Base-by-base conservation (phyloP, 2,329 filamentous ascomycete genomes). In the Colletotrichum graminicola region DNA sequence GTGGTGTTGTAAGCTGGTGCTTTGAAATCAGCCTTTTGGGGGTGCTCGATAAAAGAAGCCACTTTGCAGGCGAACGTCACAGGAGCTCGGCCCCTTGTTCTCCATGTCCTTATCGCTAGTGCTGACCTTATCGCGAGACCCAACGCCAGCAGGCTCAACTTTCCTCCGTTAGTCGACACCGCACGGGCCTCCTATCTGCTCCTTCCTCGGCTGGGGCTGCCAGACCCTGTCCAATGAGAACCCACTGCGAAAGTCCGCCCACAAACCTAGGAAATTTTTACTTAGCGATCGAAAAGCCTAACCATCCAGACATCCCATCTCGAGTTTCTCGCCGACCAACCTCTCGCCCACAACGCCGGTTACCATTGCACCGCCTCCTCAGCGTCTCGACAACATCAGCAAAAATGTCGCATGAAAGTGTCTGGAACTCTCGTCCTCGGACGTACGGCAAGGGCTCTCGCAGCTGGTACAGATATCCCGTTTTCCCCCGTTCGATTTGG, bases 391-490 rank as follows among this genome's bases (percentile, higher is more conserved):
- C 77, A 74, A 80, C 79, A 81, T 82, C 81, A 74, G 79, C 81
- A 82, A 89, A 80, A 79, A 90, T 89, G 88, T 89, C 86, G 87
- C 88, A 89, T 94, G 95, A 98, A 90, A 16, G 14, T 94, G 94
- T 98, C 88, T 99, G 95, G 95, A 97, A 97, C 92, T 97, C 94
- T 83, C 95, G 96, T 86, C 96, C 96, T 83, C 93, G 95, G 87
- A 94, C 86, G 85, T 97, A 97, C 91, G 95, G 95, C 90, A 98
- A 98, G 92, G 95, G 95, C 88, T 89, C 93, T 85, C 93, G 95
- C 86, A 86, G 87, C 84, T 98, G 95, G 95, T 98, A 94, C 84
- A 47, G 51, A 64, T 88, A 66, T 32, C 6, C n/a, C 21, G 3
- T 45, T 21, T n/a, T 11, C 32, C 23, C 51, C 12, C 18, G 14